Base-by-base conservation (phyloP, 2,329 filamentous ascomycete species). In the Paraphaeosphaeria sporulosa region DNA sequence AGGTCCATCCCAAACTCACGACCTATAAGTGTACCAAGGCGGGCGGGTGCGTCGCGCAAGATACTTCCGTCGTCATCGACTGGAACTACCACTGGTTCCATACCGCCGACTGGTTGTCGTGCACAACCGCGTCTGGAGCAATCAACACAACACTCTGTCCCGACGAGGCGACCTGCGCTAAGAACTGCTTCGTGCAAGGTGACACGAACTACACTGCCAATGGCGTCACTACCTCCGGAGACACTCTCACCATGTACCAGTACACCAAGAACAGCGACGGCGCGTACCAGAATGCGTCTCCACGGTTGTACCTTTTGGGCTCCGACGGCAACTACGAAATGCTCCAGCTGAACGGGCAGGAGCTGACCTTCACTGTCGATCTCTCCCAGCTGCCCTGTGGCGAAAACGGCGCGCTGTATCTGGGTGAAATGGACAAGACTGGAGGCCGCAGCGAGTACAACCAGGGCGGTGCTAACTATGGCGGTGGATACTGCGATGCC, bases 371-470 rank as follows among this genome's bases (percentile, higher is more conserved):
- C 58, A 67, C 70, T 46, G 70, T 72, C 43, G 70, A 72, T 58
- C 52, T 67, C 2, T 69, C 65, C 2, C 64, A 69, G 23, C 58
- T 71, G 10, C 70, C 70, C 17, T 72, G 70, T 56, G 70, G 68
- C 25, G 50, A 70, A 10, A 90, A 91, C 74, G 89, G 88, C 46
- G 89, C 89, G 48, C 79, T 92, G 51, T 91, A 92, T 79, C 82
- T 90, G 50, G 79, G 84, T 7, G 77, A 82, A 67, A 89, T 89
- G 87, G 81, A 85, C n/a, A 78, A 81, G 9, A 85, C 89, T 68
- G 90, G 89, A 66, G 89, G 87, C 36, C 64, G 82, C 59, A 72
- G 80, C 51, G 77, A 77, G 62, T 73, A 66, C 63, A 87, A 80
- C 69, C 74, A 76, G 62, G 78, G 77, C 40, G 78, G 78, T 51